These are phyloP conservation scores for Verticillium nubilum DNA, from an alignment of 2,329 filamentous ascomycete species.

Conservation along the genomic window DNA sequence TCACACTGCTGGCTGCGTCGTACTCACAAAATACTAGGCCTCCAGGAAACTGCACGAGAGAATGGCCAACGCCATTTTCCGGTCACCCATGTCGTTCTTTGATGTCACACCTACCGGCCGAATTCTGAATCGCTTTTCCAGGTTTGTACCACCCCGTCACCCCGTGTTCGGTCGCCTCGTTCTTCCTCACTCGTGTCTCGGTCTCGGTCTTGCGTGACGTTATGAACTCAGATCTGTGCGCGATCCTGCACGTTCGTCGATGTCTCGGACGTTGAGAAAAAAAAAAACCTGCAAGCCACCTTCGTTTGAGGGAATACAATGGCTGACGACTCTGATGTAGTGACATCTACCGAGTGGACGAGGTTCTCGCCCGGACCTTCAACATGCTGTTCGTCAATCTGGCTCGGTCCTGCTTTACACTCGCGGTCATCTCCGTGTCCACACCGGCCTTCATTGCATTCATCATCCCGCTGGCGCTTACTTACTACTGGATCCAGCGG, in stretches of 20 bases:
- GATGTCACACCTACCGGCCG: conserved; percentile 95
- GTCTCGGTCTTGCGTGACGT: not conserved
- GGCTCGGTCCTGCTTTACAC: conserved; percentile 72
- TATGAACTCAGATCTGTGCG: not conserved
- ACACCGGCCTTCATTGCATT: conserved; percentile 77
- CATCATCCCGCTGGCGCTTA: conserved; percentile 71
- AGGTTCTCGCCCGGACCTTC: conserved; percentile 92
- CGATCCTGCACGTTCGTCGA: not conserved
- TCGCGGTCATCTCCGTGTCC: conserved; percentile 75
- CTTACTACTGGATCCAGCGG: conserved; percentile 91
- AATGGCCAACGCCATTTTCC: conserved; percentile 96
- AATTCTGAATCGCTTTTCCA: conserved; percentile 94
- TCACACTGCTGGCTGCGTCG: not conserved
- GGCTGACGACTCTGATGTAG: conserved; percentile 32
- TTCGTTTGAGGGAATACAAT: not conserved
- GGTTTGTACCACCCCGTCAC: conserved; percentile 41
- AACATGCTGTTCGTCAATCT: conserved; percentile 89
- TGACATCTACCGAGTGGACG: conserved; percentile 78
- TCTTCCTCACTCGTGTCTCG: not conserved
- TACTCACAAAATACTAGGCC: conserved; percentile 46
- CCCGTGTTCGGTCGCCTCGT: not conserved
- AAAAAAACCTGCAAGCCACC: not conserved
- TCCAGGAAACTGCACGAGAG: conserved; percentile 94
- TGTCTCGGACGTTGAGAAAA: not conserved
- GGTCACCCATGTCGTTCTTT: conserved; percentile 98